These are phyloP conservation scores for Trichomonascaceae sp. DNA, from an alignment of 1,139 yeast species.

Conservation along the genomic window DNA sequence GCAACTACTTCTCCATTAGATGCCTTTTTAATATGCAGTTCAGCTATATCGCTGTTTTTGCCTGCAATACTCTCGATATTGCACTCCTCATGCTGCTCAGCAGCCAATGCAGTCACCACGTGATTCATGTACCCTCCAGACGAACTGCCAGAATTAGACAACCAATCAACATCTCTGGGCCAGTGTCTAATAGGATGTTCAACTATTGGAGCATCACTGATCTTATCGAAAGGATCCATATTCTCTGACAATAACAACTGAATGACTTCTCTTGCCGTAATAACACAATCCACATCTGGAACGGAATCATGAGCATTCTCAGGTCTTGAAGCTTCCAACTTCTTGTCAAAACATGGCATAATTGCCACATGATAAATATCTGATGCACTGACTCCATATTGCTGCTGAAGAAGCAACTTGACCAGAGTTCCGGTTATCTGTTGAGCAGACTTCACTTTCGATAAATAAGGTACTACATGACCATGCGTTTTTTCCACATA, in stretches of 20 bases:
- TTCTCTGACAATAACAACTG: constrained; percentile 56
- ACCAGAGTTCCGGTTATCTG: constrained; percentile 81
- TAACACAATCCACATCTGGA: constrained; percentile 84
- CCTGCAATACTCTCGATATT: constrained; percentile 42
- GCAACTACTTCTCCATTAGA: constrained; percentile 35
- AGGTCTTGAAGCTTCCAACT: constrained; percentile 86
- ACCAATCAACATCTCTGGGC: constrained; percentile 45
- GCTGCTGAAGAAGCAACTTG: constrained; percentile 47
- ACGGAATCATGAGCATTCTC: constrained; percentile 41
- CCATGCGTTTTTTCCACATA: constrained; percentile 96
- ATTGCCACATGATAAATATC: constrained; percentile 71
- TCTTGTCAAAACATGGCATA: constrained; percentile 97
- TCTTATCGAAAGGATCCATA: constrained; percentile 16
- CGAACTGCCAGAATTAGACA: constrained; percentile 62
- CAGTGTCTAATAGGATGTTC: background rate
- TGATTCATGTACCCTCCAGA: constrained; percentile 73
- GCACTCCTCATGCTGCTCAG: constrained; percentile 19
- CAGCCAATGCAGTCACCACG: constrained; percentile 21
- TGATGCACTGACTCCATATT: constrained; percentile 29
- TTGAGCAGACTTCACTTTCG: constrained; percentile 77
- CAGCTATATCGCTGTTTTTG: constrained; percentile 70
- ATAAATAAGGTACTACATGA: constrained; percentile 54
- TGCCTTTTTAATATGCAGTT: constrained; percentile 47
- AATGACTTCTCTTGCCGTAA: constrained; percentile 83
- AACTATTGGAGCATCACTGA: constrained; percentile 13